Conservation (phyloP, 768 basidiomycete genomes). For the Kwoniella sp. region DNA sequence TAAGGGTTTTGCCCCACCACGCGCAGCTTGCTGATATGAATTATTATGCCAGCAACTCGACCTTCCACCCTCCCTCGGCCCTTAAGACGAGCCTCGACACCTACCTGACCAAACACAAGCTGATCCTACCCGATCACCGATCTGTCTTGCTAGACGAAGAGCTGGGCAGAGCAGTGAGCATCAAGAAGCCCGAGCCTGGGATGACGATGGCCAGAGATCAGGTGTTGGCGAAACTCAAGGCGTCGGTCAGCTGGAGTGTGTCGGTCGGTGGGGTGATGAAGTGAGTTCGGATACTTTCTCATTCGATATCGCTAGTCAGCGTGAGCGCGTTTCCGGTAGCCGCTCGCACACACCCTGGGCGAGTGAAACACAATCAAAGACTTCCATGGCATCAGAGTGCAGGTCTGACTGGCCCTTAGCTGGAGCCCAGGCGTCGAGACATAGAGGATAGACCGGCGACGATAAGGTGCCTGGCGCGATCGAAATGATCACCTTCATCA, state of each 20-base stretch:
- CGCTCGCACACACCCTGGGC: too few relatives aligned
- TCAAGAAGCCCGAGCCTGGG: constrained; percentile 51
- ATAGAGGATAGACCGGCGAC: too few relatives aligned
- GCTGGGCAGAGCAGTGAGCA: constrained; percentile 53
- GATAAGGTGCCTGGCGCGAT: too few relatives aligned
- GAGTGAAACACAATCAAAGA: too few relatives aligned
- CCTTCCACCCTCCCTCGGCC: constrained; percentile 23
- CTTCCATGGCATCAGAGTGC: too few relatives aligned
- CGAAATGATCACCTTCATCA: not conserved
- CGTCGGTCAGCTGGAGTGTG: constrained; percentile 47
- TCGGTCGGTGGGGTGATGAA: constrained; percentile 56
- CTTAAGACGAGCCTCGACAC: constrained; percentile 59
- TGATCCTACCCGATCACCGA: constrained; percentile 71
- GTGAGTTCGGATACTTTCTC: constrained; percentile 19
- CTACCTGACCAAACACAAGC: constrained; percentile 66
- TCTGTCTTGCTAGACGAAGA: constrained; percentile 69
- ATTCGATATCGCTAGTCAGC: not conserved
- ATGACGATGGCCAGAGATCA: constrained; percentile 57
- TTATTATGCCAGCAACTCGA: constrained; percentile 20
- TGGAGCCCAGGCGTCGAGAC: too few relatives aligned
- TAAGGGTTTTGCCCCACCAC: too few relatives aligned
- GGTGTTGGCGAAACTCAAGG: constrained; percentile 53
- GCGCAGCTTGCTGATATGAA: not conserved
- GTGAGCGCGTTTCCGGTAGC: too few relatives aligned
- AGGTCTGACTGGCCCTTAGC: too few relatives aligned